Percentiles rank a stretch among this genome's conserved stretches.
Conservation (phyloP, 495 filamentous ascomycete genomes). For the Penicillium cinerascens region DNA sequence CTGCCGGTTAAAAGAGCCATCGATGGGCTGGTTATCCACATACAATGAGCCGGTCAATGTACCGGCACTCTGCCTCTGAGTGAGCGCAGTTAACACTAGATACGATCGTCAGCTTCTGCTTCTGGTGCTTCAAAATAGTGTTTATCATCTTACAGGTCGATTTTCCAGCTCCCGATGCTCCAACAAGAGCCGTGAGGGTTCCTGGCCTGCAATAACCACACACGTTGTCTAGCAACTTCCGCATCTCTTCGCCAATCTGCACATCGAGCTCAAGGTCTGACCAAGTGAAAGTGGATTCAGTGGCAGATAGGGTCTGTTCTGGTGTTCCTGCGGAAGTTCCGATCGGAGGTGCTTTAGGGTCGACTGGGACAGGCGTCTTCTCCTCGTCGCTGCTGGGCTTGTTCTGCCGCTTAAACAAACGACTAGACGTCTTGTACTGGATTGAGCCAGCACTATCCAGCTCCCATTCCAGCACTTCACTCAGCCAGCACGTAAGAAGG, state of each 20-base stretch:
- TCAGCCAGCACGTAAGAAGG: conserved; percentile 50
- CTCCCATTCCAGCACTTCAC: conserved; percentile 56
- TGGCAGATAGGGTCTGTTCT: conserved; percentile 40
- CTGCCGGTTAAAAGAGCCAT: conserved; percentile 70
- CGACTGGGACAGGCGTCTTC: conserved; percentile 24
- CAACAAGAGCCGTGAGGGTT: conserved; percentile 75
- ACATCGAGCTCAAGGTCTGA: conserved; percentile 57
- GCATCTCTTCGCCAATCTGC: conserved; percentile 61
- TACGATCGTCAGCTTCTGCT: neutral
- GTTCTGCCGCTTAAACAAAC: conserved; percentile 42
- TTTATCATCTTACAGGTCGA: conserved; percentile 61
- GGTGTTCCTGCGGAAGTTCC: conserved; percentile 11
- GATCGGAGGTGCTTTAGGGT: conserved; percentile 15
- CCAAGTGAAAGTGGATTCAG: conserved; percentile 50
- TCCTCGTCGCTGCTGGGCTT: conserved; percentile 47
- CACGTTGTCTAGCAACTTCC: conserved; percentile 65
- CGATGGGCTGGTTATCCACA: conserved; percentile 65
- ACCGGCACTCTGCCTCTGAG: conserved; percentile 70
- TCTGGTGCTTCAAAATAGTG: neutral
- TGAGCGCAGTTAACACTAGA: conserved; percentile 69
- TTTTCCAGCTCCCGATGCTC: conserved; percentile 81
- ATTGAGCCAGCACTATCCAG: conserved; percentile 61
- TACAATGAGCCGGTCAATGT: conserved; percentile 69
- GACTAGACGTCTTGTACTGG: conserved; percentile 48
- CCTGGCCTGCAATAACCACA: conserved; percentile 77